Evolutionary conservation across 1,284 basidiomycete genomes (phyloP), one percentile per base, ranked within the genome.

Genomic region (Pseudozyma thailandica): DNA sequence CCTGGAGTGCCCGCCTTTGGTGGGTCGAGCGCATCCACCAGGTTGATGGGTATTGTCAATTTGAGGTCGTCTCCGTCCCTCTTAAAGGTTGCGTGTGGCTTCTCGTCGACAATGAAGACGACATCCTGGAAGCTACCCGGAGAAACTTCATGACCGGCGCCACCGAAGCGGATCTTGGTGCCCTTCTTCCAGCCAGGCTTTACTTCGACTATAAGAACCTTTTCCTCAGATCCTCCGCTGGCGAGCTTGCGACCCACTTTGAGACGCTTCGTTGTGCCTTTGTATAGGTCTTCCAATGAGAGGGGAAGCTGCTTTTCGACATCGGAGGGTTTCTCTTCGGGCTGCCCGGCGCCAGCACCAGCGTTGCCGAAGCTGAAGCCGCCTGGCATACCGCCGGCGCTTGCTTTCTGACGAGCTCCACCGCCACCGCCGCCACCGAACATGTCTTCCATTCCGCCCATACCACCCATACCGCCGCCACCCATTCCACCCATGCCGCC

Each of bases 241-340:
- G 89, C 84, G 53, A 91, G 84, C 74, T 88, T 88, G 51, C 94
- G 89, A 4, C 90, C 90, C 59, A 98, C 89, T 84, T 94, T 95
- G 61, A 98, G 88, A 74, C 90, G 91, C 84, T 98, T 98, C 26
- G 90, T 90, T 2, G 90, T 86, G 28, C 96, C 96, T 44, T 86
- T 87, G 85, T 92, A 95, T n/a, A 98, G 88, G 48, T 98, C 95
- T 77, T 93, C 89, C 6, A 98, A 87, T 0, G 93, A 88, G 27
- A 96, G 86, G 68, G 92, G 92, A 61, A 98, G 88, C 0, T 93
- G 93, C 61, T 90, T 90, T 25, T 87, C 89, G 81, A 77, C 72
- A 93, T 90, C 84, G 93, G 93, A 21, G 86, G 86, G 61, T 35
- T 78, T 73, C 20, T 62, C 57, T 3, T 53, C 55, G 20, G 55